phyloP scores from a whole-genome alignment of 2,329 filamentous ascomycete species.

The Zarea fungicola region DNA sequence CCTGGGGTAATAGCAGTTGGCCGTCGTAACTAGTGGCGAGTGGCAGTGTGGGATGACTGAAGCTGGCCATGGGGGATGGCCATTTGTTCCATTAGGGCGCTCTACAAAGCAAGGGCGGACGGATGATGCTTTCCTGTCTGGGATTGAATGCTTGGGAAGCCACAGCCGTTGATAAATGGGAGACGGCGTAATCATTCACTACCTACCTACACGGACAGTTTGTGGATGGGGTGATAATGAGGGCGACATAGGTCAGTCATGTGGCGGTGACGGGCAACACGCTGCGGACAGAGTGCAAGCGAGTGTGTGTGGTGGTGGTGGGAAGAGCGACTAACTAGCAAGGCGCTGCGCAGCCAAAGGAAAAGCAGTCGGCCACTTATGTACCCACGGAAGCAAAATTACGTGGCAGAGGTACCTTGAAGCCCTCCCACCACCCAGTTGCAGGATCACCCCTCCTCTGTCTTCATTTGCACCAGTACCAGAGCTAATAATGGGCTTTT shows the following conservation, averaged over 20 bases:
- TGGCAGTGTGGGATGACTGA: no score
- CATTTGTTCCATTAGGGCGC: no score
- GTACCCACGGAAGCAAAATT: background rate
- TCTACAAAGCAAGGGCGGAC: no score
- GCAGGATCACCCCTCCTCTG: background rate
- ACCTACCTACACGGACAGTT: background rate
- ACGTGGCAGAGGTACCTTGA: background rate
- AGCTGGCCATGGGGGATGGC: no score
- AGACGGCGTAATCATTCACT: background rate
- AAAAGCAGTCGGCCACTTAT: background rate
- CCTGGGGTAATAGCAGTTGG: no score
- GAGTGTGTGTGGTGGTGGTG: background rate
- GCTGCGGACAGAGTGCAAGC: background rate
- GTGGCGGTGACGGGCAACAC: slow-evolving; percentile 8
- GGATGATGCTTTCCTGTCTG: no score
- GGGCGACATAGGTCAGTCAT: background rate
- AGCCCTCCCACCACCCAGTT: background rate
- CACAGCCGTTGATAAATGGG: no score
- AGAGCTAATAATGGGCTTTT: background rate
- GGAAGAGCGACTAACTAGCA: background rate
- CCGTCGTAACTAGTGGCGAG: no score
- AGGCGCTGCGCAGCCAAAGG: no score
- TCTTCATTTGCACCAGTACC: background rate
- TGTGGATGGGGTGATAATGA: no score
- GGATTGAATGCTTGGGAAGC: background rate